Percentiles rank a stretch among this genome's conserved stretches.
Conservation (phyloP, 192 early-diverging fungal species). For the Coemansia sp. region DNA sequence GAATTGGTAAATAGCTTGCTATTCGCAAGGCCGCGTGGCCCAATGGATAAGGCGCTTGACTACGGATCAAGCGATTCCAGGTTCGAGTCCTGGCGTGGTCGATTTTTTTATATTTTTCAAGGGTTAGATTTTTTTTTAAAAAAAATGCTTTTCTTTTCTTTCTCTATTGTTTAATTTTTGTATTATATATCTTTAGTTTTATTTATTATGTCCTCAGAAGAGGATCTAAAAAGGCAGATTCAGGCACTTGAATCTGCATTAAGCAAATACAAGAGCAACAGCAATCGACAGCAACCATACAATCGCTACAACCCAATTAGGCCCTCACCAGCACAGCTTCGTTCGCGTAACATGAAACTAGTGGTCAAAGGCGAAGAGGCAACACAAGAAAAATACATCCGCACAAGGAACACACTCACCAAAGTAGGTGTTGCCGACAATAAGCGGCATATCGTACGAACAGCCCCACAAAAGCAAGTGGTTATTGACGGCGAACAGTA, state of each 20-base stretch:
- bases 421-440: slow-evolving; percentile 25
- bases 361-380: slow-evolving; percentile 14
- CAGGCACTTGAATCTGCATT: slow-evolving; percentile 29
- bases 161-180: not conserved
- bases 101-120: slow-evolving; percentile 6
- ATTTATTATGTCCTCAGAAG: slow-evolving; percentile 22
- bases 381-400: slow-evolving; percentile 18
- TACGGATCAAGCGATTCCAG: no score
- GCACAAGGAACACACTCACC: slow-evolving; percentile 42
- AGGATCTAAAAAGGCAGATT: slow-evolving; percentile 38
- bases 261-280: slow-evolving; percentile 9
- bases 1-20: no score
- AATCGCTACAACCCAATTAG: slow-evolving; percentile 28
- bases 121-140: not conserved
- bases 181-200: not conserved
- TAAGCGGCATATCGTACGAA: not conserved
- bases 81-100: slow-evolving; percentile 10
- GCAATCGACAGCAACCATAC: not conserved
- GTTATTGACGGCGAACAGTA: slow-evolving; percentile 37
- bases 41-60: no score
- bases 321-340: slow-evolving; percentile 7
- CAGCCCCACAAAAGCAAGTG: not conserved
- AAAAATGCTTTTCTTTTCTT: not conserved
- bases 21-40: no score
- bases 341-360: slow-evolving; percentile 49